Percentiles rank a stretch among this genome's conserved stretches.
phyloP scores from a whole-genome alignment of 208 protist species.

The Acanthamoeba healyi region DNA sequence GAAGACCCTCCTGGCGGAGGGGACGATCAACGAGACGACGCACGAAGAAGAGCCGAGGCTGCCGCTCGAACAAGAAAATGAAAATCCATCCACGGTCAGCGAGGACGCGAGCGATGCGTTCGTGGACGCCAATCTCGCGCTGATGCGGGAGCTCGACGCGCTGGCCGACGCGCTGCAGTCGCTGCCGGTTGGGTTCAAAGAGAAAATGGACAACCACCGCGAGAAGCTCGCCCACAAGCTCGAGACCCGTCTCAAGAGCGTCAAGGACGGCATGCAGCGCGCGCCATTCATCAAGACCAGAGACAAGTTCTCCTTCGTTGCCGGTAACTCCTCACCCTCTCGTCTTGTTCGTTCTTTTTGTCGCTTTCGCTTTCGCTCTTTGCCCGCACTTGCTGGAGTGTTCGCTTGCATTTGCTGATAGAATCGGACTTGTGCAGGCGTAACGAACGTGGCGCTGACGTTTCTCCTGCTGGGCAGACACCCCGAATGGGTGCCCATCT shows the following conservation, averaged over 20 bases:
- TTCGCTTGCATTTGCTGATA: background rate
- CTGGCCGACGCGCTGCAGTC: slow-evolving; percentile 51
- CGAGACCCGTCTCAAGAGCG: background rate
- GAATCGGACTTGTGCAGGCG: background rate
- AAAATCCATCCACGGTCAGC: slow-evolving; percentile 17
- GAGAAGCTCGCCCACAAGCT: slow-evolving; percentile 50
- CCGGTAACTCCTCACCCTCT: background rate
- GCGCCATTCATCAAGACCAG: slow-evolving; percentile 62
- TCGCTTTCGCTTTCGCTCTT: background rate
- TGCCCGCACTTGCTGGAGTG: background rate
- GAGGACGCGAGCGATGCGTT: slow-evolving; percentile 62
- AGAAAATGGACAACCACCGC: slow-evolving; percentile 49
- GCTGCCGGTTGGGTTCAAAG: background rate
- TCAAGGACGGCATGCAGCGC: slow-evolving; percentile 53
- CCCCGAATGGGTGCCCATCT: slow-evolving; percentile 58
- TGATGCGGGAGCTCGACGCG: slow-evolving; percentile 39
- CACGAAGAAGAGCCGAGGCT: background rate
- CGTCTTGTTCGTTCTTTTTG: background rate
- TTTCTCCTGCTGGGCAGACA: slow-evolving; percentile 40
- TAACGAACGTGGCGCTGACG: slow-evolving; percentile 61
- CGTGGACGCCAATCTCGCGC: slow-evolving; percentile 45
- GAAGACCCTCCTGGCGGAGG: too few species aligned
- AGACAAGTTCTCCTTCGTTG: slow-evolving; percentile 70
- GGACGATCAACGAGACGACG: background rate
- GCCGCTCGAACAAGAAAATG: background rate